phyloP scores from a whole-genome alignment of 2,329 filamentous ascomycete genomes.

The Orbilia oligospora region DNA sequence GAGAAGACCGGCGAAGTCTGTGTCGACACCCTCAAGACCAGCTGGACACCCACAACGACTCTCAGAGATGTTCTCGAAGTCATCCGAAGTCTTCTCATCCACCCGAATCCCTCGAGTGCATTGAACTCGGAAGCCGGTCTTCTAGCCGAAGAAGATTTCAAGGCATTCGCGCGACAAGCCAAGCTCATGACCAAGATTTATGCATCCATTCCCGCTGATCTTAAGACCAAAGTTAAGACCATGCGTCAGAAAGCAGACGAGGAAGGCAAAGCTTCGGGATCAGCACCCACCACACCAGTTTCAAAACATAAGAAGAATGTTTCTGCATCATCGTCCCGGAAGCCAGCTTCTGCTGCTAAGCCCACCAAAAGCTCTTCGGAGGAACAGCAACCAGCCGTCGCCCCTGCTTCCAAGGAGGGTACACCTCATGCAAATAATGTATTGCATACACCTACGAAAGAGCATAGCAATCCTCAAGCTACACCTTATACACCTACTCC shows the following conservation, averaged over 20 bases:
- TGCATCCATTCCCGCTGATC: conserved; percentile 62
- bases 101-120: conserved; percentile 63
- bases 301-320: conserved; percentile 51
- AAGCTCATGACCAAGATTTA: conserved; percentile 63
- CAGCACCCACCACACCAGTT: conserved; percentile 13
- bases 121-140: conserved; percentile 64
- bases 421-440: conserved; percentile 39
- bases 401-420: conserved; percentile 28
- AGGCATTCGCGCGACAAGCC: conserved; percentile 63
- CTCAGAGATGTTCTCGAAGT: conserved; percentile 63
- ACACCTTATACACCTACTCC: conserved; percentile 48
- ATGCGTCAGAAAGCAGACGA: conserved; percentile 63
- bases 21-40: conserved; percentile 64
- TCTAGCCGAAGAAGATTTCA: conserved; percentile 63
- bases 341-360: conserved; percentile 41
- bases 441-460: conserved; percentile 53
- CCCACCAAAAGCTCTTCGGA: conserved; percentile 35
- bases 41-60: conserved; percentile 63
- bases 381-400: conserved; percentile 35
- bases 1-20: conserved; percentile 64
- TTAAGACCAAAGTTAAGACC: conserved; percentile 62
- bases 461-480: conserved; percentile 44
- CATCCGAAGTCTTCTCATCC: conserved; percentile 64
- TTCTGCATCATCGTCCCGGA: conserved; percentile 44
- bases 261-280: conserved; percentile 35